Conservation (phyloP, 192 early-diverging fungal genomes). For the Coemansia sp. region DNA sequence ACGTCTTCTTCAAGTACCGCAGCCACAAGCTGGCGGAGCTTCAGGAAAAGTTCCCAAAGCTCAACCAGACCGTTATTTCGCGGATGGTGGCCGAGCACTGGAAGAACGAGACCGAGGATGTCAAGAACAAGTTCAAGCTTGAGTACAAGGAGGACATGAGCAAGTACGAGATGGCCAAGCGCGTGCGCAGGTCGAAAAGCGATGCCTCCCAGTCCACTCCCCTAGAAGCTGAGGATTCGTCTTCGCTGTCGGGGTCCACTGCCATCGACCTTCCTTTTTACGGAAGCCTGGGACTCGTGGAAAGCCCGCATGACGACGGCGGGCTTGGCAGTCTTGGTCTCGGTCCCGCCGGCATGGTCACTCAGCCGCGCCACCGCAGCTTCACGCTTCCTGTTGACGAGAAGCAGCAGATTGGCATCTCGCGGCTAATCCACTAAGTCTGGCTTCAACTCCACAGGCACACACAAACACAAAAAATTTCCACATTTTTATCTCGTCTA, state of each 20-base stretch:
- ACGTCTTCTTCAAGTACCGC: conserved; percentile 59
- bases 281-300: conserved; percentile 3
- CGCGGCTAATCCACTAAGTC: conserved; percentile 26
- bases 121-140: conserved; percentile 42
- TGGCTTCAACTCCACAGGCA: too few relatives aligned
- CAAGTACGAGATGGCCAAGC: conserved; percentile 50
- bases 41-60: conserved; percentile 35
- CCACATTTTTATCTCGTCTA: background rate
- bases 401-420: conserved; percentile 26
- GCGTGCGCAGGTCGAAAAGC: conserved; percentile 14
- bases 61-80: conserved; percentile 56
- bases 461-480: background rate
- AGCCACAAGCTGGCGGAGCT: conserved; percentile 49
- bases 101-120: conserved; percentile 41
- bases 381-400: conserved; percentile 22
- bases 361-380: conserved; percentile 19
- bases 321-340: background rate
- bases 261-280: conserved; percentile 7
- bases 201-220: conserved; percentile 3
- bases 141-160: conserved; percentile 47
- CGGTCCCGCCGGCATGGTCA: background rate
- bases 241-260: background rate
- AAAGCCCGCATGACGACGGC: background rate
- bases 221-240: background rate
- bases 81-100: conserved; percentile 56